Percentiles rank a stretch among this genome's conserved stretches.
These are phyloP conservation scores for Cicer cuneatum DNA, from an alignment of 306 rosid species.

Conservation along the genomic window DNA sequence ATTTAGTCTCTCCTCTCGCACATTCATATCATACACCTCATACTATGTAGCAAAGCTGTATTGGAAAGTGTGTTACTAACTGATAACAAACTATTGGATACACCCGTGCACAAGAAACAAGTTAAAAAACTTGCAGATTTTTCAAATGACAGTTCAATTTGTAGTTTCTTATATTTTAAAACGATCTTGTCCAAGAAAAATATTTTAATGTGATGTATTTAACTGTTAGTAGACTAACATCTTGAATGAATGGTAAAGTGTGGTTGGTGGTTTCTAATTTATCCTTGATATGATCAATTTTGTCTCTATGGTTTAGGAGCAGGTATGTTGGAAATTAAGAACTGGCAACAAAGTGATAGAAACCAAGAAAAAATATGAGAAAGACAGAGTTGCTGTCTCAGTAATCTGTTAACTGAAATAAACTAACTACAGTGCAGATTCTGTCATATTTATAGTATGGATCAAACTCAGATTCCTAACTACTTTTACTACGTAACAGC, in stretches of 20 bases:
- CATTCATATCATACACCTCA: slow-evolving; percentile 7
- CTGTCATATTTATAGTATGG: neutral
- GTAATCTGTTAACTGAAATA: no score
- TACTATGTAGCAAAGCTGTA: neutral
- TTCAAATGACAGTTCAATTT: neutral
- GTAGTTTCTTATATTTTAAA: slow-evolving; percentile 26
- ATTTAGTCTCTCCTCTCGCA: neutral
- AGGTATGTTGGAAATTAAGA: slow-evolving; percentile 8
- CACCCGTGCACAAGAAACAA: slow-evolving; percentile 26
- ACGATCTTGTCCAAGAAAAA: slow-evolving; percentile 10
- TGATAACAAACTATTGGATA: neutral
- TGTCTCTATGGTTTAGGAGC: slow-evolving; percentile 30
- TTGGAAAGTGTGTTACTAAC: neutral
- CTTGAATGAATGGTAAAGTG: slow-evolving; percentile 35
- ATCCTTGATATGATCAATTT: slow-evolving; percentile 29
- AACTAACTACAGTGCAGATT: neutral
- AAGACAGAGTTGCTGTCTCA: slow-evolving; percentile 21
- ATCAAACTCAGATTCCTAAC: slow-evolving; percentile 22
- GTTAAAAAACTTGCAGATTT: slow-evolving; percentile 16
- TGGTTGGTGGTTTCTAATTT: slow-evolving; percentile 31
- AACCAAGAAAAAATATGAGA: slow-evolving; percentile 1
- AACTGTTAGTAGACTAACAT: slow-evolving; percentile 33
- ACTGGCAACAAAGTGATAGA: neutral
- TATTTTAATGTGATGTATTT: slow-evolving; percentile 15
- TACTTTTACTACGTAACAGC: neutral